Conservation (phyloP, 2,329 filamentous ascomycete genomes). For the Arthrobotrys sphaeroides region DNA sequence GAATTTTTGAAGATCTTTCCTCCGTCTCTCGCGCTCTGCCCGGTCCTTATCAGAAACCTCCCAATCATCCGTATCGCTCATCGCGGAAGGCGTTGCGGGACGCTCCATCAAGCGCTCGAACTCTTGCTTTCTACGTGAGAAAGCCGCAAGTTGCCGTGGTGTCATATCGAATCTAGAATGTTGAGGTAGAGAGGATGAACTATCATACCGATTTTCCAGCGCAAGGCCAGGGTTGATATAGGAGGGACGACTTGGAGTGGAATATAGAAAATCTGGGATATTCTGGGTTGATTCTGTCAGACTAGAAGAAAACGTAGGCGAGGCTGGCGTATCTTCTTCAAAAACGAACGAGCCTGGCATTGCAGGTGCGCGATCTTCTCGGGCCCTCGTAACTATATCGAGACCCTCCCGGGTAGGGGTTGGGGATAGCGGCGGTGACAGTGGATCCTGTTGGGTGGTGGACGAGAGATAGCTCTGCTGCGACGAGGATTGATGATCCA, state of each 20-base stretch:
- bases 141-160: conserved; percentile 42
- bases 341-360: conserved; percentile 53
- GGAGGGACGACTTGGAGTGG: conserved; percentile 31
- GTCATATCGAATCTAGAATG: conserved; percentile 46
- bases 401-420: not conserved
- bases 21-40: conserved; percentile 37
- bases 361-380: not conserved
- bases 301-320: conserved; percentile 39
- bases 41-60: conserved; percentile 34
- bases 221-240: conserved; percentile 47
- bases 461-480: conserved; percentile 29
- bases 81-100: conserved; percentile 34
- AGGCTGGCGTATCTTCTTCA: conserved; percentile 37
- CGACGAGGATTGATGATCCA: not conserved
- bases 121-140: conserved; percentile 36
- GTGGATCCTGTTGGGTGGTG: conserved; percentile 25
- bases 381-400: not conserved
- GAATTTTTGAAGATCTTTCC: conserved; percentile 48
- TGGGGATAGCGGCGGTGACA: conserved; percentile 43
- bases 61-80: conserved; percentile 48
- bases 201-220: conserved; percentile 39
- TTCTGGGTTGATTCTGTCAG: conserved; percentile 35
- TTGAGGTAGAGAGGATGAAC: conserved; percentile 29
- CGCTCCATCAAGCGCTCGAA: conserved; percentile 44
- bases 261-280: conserved; percentile 36